Evolutionary conservation across 1,284 basidiomycete genomes (phyloP), one percentile per base, ranked within the genome.

Genomic region (Rhizopogon parksii): DNA sequence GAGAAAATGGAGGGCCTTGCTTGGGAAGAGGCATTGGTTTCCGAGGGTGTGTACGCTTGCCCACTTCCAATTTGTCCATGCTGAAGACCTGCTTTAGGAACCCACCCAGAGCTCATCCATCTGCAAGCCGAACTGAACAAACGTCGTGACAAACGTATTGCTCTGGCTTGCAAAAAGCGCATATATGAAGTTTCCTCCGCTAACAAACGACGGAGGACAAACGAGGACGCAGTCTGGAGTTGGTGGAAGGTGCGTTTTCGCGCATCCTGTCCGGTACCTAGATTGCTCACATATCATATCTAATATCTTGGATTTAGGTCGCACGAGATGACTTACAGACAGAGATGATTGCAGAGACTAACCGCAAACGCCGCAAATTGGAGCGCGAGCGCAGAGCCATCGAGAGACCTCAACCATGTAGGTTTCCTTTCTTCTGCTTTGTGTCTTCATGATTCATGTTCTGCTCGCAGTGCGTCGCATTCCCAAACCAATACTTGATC

Each of bases 21-120:
- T 43, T 86, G 83, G 83, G 88, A 91, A 63, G 88, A 91, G 59
- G 66, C 73, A 3, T 67, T 90, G 56, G 73, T 90, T 15, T 72
- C 72, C 15, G 76, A 82, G 48, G 83, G 87, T 86, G 58, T 56
- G 76, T 71, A 12, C 27, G 0, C 24, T 14, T 37, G 46, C 54
- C 30, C 46, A 11, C 17, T 36, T 53, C 14, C 37, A 53, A 57
- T 45, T 56, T 19, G 51, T 49, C 30, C 8, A 27, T 36, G 17
- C 32, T 19, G 15, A 42, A 34, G 25, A 39, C 46, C 25, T 27
- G 3, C 8, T 21, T 2, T 60, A 87, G 91, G 82, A 32, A 78
- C 79, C 1, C 91, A 95, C 60, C 91, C 92, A 0, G 91, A 95
- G 62, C 72, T 93, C 52, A 71, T 86, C 14, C 83, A 91, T 63